A percentile compares a stretch with the other conserved stretches of the same genome.
Conservation (phyloP, 139 green algal genomes). For the Tetradesmus lagerheimii region DNA sequence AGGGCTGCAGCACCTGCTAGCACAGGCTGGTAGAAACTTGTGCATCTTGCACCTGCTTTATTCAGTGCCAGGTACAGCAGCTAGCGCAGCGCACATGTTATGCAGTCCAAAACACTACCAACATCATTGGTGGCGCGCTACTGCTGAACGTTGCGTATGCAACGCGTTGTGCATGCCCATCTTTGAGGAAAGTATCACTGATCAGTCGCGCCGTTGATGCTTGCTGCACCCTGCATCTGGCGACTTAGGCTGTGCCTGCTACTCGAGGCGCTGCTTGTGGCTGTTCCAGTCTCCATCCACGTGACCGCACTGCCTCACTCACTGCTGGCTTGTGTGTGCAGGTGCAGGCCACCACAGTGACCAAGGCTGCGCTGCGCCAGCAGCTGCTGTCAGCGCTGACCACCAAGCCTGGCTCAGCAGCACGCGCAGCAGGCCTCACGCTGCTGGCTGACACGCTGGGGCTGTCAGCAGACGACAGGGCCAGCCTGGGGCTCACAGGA, state of each 20-base stretch:
- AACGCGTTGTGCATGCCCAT: too few relatives aligned
- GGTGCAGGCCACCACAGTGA: slow-evolving; percentile 5
- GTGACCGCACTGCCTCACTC: not conserved
- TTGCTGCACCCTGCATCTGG: not conserved
- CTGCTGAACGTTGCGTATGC: too few relatives aligned
- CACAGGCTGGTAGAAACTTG: too few relatives aligned
- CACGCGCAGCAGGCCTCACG: not conserved
- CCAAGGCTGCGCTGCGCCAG: not conserved
- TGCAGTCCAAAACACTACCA: too few relatives aligned
- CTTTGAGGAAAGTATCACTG: too few relatives aligned
- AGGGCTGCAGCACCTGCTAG: too few relatives aligned
- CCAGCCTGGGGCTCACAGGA: slow-evolving; percentile 3
- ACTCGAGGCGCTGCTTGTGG: not conserved
- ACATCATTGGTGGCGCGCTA: too few relatives aligned
- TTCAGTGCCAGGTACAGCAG: too few relatives aligned
- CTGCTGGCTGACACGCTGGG: slow-evolving; percentile 21
- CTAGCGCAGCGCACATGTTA: too few relatives aligned
- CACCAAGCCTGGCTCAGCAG: not conserved
- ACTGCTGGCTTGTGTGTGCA: not conserved
- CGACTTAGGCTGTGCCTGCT: not conserved
- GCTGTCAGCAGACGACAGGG: slow-evolving; percentile 6
- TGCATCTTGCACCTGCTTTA: too few relatives aligned
- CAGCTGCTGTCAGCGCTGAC: slow-evolving; percentile 1
- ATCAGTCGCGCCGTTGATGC: not conserved
- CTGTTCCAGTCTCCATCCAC: not conserved